Evolutionary conservation across 1,139 yeast genomes (phyloP).

Genomic region (Sugiyamaella grinbergsii): DNA sequence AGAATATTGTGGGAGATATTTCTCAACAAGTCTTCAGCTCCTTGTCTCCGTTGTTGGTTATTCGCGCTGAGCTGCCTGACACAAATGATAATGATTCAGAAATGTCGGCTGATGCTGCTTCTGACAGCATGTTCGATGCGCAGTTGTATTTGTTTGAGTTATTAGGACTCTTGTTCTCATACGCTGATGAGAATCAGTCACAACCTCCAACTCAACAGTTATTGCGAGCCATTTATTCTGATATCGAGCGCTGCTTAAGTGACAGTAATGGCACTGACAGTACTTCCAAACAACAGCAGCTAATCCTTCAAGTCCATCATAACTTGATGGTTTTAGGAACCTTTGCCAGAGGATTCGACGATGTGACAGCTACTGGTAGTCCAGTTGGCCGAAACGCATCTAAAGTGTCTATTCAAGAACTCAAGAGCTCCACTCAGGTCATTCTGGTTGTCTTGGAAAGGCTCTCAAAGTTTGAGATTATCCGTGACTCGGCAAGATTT

Average conservation of each 20-base stretch:
- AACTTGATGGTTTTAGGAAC: conserved; percentile 87
- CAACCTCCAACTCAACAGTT: conserved; percentile 46
- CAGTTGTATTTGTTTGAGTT: conserved; percentile 81
- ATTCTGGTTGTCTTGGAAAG: conserved; percentile 81
- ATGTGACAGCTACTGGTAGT: conserved; percentile 28
- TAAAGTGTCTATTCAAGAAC: conserved; percentile 49
- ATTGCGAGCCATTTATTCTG: conserved; percentile 75
- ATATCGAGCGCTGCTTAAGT: conserved; percentile 58
- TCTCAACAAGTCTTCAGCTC: conserved; percentile 55
- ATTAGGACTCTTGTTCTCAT: conserved; percentile 42
- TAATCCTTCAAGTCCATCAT: conserved; percentile 79
- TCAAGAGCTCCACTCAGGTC: conserved; percentile 76
- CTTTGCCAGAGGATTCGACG: conserved; percentile 78
- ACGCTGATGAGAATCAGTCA: conserved; percentile 40
- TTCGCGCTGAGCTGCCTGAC: conserved; percentile 60
- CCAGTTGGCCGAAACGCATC: conserved; percentile 24
- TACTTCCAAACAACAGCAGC: conserved; percentile 38
- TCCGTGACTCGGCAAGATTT: conserved; percentile 85
- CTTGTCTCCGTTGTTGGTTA: conserved; percentile 54
- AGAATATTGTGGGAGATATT: conserved; percentile 56
- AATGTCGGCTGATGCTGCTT: conserved; percentile 48
- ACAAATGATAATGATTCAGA: conserved; percentile 48
- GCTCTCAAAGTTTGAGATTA: conserved; percentile 63
- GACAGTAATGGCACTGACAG: conserved; percentile 17
- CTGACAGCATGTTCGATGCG: conserved; percentile 68